Evolutionary conservation across 148 eudicot genomes (phyloP), one percentile per base, ranked within the genome.

Genomic region (Rhododendron molle): DNA sequence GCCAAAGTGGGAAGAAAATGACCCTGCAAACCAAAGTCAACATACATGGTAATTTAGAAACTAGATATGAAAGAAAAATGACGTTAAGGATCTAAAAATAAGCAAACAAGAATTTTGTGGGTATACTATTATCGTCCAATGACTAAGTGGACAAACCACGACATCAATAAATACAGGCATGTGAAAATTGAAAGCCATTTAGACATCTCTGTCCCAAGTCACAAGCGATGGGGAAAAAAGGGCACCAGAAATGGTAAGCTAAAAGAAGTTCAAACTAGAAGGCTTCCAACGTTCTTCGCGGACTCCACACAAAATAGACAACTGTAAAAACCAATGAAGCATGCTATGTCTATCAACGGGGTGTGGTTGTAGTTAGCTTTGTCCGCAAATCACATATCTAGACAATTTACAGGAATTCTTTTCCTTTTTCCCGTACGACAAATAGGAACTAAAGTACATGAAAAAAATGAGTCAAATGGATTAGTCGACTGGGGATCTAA

Each of bases 1-100:
- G 86, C 97, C 98, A 96, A 83, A 96, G 83, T 18, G 99, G 99
- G 88, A 90, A 90, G 89, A 96, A 96, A 88, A 93, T 86, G 72
- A 91, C 46, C 99, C 99, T 96, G 93, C 91, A 92, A 56, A 88
- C 77, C 58, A 71, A 87, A 87, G 54, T 54, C 38, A 76, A 89
- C 38, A 10, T 34, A 44, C n/a, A 72, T 76, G 60, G 71, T 32
- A 76, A 74, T 78, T 72, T 12, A 87, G 46, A 38, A 76, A 43
- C 60, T 46, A 76, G 78, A 72, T 26, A 77, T 8, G 7, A 26
- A 82, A 30, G 13, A 85, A 80, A 54, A 23, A 43, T 32, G 18
- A 78, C 15, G 16, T 47, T 78, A 21, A 36, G 34, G 20, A 71
- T 81, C 52, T 58, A 43, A 30, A 36, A 80, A 32, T 1, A 14